Evolutionary conservation across 2,329 filamentous ascomycete genomes (phyloP).

Genomic region (Colletotrichum sp.): DNA sequence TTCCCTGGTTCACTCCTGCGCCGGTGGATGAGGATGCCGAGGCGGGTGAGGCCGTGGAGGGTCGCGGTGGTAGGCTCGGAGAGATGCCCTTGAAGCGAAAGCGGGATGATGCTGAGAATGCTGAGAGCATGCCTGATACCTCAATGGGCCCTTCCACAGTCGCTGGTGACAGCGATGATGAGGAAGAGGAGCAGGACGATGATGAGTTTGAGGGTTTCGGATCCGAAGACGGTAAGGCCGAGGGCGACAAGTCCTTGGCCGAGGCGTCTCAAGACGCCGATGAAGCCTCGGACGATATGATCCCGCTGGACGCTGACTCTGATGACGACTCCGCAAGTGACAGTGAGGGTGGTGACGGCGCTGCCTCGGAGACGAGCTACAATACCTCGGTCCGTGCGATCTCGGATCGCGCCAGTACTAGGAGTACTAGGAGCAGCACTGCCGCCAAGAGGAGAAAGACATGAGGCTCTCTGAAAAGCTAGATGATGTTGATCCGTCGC

Average conservation of each 20-base stretch:
- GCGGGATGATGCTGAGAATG: slow-evolving; percentile 56
- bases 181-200: slow-evolving; percentile 35
- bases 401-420: slow-evolving; percentile 7
- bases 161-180: slow-evolving; percentile 24
- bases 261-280: slow-evolving; percentile 8
- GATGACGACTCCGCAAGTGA: slow-evolving; percentile 23
- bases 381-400: slow-evolving; percentile 21
- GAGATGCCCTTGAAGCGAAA: slow-evolving; percentile 88
- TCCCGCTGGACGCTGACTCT: slow-evolving; percentile 11
- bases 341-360: slow-evolving; percentile 7
- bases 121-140: slow-evolving; percentile 44
- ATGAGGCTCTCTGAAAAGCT: not conserved
- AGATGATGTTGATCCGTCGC: not conserved
- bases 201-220: slow-evolving; percentile 56
- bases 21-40: slow-evolving; percentile 63
- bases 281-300: slow-evolving; percentile 19
- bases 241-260: slow-evolving; percentile 25
- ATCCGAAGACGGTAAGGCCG: slow-evolving; percentile 43
- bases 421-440: not conserved
- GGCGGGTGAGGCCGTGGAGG: slow-evolving; percentile 60
- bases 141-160: slow-evolving; percentile 32
- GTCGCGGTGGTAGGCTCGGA: slow-evolving; percentile 78
- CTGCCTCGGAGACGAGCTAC: slow-evolving; percentile 17
- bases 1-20: slow-evolving; percentile 93
- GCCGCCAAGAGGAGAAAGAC: slow-evolving; percentile 21